phyloP scores from a whole-genome alignment of 2,329 filamentous ascomycete genomes.

The Apiospora phragmitis region DNA sequence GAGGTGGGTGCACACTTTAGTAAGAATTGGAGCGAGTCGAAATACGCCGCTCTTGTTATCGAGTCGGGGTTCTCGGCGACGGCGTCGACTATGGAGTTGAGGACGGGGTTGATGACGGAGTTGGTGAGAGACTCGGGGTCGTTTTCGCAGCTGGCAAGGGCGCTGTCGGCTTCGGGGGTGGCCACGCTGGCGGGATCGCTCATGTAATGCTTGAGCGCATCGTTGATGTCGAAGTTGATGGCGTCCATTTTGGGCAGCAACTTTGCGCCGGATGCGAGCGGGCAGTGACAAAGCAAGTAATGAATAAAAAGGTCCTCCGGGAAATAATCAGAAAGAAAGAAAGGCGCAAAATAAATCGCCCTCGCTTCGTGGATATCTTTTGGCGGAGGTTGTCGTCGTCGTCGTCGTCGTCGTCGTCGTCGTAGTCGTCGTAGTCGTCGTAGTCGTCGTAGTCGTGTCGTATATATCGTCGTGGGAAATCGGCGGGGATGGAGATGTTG shows the following conservation, averaged over 20 bases:
- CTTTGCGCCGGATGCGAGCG: constrained; percentile 13
- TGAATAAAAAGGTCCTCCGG: background rate
- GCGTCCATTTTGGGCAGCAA: constrained; percentile 58
- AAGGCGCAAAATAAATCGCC: background rate
- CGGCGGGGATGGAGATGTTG: background rate
- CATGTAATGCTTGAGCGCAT: constrained; percentile 95
- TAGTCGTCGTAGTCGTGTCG: background rate
- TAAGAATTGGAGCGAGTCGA: constrained; percentile 93
- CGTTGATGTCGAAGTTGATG: constrained; percentile 91
- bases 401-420: no score
- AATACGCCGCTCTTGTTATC: constrained; percentile 73
- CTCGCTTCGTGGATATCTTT: background rate
- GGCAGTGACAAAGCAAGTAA: background rate
- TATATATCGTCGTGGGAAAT: background rate
- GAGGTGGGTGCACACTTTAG: constrained; percentile 83
- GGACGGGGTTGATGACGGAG: constrained; percentile 75
- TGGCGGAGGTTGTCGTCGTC: background rate
- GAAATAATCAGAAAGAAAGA: background rate
- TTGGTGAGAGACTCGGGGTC: constrained; percentile 82
- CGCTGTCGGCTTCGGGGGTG: constrained; percentile 81
- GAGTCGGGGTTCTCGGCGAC: constrained; percentile 91
- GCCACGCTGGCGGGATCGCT: constrained; percentile 83
- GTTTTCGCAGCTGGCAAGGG: constrained; percentile 88
- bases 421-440: background rate
- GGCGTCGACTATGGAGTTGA: constrained; percentile 91